Evolutionary conservation across 2,329 filamentous ascomycete species (phyloP), one percentile per base, ranked within the genome.

Genomic region (Colletotrichum gigasporum): DNA sequence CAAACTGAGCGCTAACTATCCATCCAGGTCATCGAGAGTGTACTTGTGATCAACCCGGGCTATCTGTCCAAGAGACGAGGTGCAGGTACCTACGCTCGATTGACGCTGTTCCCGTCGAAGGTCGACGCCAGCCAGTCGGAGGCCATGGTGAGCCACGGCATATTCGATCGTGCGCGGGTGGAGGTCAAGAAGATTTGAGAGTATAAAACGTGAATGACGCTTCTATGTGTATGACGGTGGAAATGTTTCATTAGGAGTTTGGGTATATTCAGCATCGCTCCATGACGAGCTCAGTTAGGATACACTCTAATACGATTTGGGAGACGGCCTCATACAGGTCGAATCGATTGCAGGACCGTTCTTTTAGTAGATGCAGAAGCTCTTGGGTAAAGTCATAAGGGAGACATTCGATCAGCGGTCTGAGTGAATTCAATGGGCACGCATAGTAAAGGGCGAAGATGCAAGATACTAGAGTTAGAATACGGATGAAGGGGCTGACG

Each of bases 41-140:
- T 97, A 0, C 79, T 98, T 6, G 89, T 94, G 11, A 91, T 99
- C 72, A 99, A 99, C 75, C 95, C 96, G 0, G 95, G 96, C 5
- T 90, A 88, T 51, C 80, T 97, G 32, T 96, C 93, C 14, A 97
- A 97, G 79, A 88, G 92, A 60, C 90, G 89, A 63, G 94, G 90
- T 1, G 85, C 94, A 0, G 96, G 96, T 5, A 97, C 94, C 1
- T 98, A 91, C 75, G 92, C 93, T 1, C 89, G 90, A 52, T 86
- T 99, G 83, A 87, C 87, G 18, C 79, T 98, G 6, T 85, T 92
- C 67, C 89, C 92, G 2, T 87, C 90, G 12, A 77, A 77, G 5
- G 69, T 91, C 1, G 85, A 89, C 0, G 37, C 11, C n/a, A 83
- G 86, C 34, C 89, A 91, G 66, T 82, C 80, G 30, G 83, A 80